phyloP scores from a whole-genome alignment of 768 basidiomycete species.

The Mycena amicta region DNA sequence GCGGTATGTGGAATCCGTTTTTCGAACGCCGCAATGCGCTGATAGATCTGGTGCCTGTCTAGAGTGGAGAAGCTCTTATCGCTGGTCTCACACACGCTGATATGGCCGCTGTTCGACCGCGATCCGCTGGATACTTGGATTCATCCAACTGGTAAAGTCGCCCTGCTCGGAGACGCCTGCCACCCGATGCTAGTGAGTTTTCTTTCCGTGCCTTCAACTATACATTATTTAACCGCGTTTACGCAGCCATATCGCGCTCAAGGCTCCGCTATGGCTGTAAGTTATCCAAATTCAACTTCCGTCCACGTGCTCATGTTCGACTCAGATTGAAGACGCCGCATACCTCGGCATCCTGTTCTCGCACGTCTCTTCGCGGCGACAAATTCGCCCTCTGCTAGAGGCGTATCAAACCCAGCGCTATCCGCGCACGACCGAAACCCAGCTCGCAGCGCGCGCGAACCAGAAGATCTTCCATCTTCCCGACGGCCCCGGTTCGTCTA shows the following conservation, averaged over 20 bases:
- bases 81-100: constrained; percentile 47
- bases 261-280: constrained; percentile 56
- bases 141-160: constrained; percentile 44
- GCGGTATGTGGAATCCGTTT: constrained; percentile 32
- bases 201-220: neutral
- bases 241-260: constrained; percentile 55
- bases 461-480: constrained; percentile 58
- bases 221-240: neutral
- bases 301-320: neutral
- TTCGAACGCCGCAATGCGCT: too few species aligned
- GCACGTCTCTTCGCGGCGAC: constrained; percentile 40
- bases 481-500: constrained; percentile 47
- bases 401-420: constrained; percentile 59
- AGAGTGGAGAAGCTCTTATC: constrained; percentile 49
- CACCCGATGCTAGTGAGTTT: constrained; percentile 50
- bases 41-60: neutral
- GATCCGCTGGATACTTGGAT: constrained; percentile 52
- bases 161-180: constrained; percentile 56
- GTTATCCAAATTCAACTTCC: constrained; percentile 1
- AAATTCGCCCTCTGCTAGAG: constrained; percentile 48
- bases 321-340: constrained; percentile 53
- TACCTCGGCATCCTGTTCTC: constrained; percentile 54
- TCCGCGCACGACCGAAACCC: constrained; percentile 50
- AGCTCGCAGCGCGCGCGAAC: constrained; percentile 51
- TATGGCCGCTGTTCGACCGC: constrained; percentile 53